Base-by-base conservation (phyloP, 2,329 filamentous ascomycete genomes). In the Ophiostoma triangulosporum region DNA sequence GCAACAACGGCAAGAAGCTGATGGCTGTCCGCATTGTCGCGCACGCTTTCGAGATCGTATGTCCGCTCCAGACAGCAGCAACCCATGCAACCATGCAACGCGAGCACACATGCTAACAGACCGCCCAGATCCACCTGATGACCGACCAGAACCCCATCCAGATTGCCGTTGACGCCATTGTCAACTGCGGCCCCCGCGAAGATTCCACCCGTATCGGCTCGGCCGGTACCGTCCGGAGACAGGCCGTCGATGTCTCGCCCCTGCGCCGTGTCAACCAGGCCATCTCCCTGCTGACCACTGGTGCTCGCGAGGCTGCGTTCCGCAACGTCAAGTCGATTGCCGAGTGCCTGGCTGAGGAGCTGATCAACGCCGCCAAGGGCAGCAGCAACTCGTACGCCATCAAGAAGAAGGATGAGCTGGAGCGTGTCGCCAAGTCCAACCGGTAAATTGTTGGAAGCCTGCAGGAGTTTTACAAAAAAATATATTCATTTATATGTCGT, bases 351-450 rank as follows among this genome's bases (percentile, higher is more conserved):
- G 93, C 93, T 71, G 94, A 98, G 79, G 93, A 98, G 84, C 83
- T 98, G 73, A 97, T 98, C 86, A 98, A 98, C 83, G 94, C 94
- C 72, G 94, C 94, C 75, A 98, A 98, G 88, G 93, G 93, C 70
- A 94, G 86, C 84, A 94, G 87, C 79, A 98, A 98, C 89, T 96
- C 90, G 65, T 98, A 97, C 75, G 93, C 94, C 69, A 98, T 98
- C 85, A 98, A 98, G 89, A 98, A 98, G 89, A 98, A 98, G 91
- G 93, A 98, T 76, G 94, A 98, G 86, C 77, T 98, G 79, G 93
- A 98, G 86, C 93, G 93, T 93, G 93, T 98, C 68, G 93, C 93
- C 78, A 98, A 98, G 88, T 88, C 83, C 83, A 98, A 98, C 86
- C 88, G 93, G 86, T 98, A 97, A 90, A 90, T 14, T 17, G 45